Percentiles rank a stretch among this genome's conserved stretches.
Conservation (phyloP, 768 basidiomycete species). For the Scleroderma bovista region DNA sequence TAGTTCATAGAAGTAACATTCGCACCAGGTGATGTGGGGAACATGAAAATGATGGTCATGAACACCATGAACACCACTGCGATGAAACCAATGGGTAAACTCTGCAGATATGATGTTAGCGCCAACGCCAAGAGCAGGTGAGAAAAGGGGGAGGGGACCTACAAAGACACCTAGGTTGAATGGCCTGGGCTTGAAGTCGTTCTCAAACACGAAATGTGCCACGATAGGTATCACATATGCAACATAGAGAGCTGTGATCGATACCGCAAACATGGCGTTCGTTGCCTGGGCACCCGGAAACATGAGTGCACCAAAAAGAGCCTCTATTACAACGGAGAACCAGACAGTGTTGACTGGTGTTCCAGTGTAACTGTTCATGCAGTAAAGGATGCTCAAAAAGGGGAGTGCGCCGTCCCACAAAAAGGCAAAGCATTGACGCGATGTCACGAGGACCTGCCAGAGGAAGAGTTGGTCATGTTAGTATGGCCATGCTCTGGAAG, state of each 20-base stretch:
- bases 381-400: conserved; percentile 48
- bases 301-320: conserved; percentile 45
- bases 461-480: background rate
- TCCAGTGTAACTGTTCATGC: conserved; percentile 45
- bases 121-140: too few species aligned
- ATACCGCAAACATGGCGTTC: too few species aligned
- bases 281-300: conserved; percentile 55
- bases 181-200: too few species aligned
- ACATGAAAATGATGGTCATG: conserved; percentile 49
- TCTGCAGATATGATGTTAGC: conserved; percentile 35
- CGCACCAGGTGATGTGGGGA: too few species aligned
- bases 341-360: too few species aligned
- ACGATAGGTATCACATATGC: too few species aligned
- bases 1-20: too few species aligned
- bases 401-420: conserved; percentile 59
- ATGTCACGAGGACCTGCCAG: conserved; percentile 39
- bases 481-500: background rate
- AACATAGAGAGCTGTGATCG: too few species aligned
- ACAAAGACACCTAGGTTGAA: too few species aligned
- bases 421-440: conserved; percentile 55
- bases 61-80: conserved; percentile 63
- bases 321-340: conserved; percentile 32
- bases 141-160: too few species aligned
- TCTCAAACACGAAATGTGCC: too few species aligned
- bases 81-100: conserved; percentile 47